phyloP scores from a whole-genome alignment of 164 flowering plant genomes.

The Protea cynaroides region DNA sequence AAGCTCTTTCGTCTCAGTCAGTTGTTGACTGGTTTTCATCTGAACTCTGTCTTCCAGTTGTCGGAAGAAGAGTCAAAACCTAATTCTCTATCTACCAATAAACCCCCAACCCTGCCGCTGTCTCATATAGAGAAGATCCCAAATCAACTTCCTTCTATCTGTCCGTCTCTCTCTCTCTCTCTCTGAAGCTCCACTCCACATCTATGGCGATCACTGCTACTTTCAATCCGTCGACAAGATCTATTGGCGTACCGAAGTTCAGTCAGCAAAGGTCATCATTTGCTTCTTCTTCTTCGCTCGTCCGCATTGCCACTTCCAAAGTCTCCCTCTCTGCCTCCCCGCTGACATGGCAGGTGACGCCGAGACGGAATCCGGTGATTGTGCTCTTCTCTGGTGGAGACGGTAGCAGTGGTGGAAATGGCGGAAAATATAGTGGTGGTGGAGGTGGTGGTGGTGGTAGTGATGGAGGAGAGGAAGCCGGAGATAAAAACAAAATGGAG shows the following conservation, averaged over 20 bases:
- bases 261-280: slow-evolving; percentile 9
- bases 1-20: too few relatives aligned
- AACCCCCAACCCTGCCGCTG: too few relatives aligned
- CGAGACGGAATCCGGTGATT: neutral
- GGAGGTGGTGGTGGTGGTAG: slow-evolving; percentile 26
- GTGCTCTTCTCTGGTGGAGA: slow-evolving; percentile 7
- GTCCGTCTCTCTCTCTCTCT: too few relatives aligned
- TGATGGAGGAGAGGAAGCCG: slow-evolving; percentile 29
- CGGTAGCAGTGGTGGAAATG: neutral
- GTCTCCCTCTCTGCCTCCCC: neutral
- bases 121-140: too few relatives aligned
- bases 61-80: too few relatives aligned
- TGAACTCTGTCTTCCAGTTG: too few relatives aligned
- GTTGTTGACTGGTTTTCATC: too few relatives aligned
- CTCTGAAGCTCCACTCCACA: too few relatives aligned
- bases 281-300: neutral
- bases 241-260: neutral
- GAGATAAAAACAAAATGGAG: slow-evolving; percentile 46
- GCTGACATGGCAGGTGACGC: neutral
- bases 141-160: too few relatives aligned
- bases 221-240: slow-evolving; percentile 9
- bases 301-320: slow-evolving; percentile 5
- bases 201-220: slow-evolving; percentile 16
- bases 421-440: slow-evolving; percentile 3
- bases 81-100: too few relatives aligned